These are phyloP conservation scores for Mycotypha africana DNA, from an alignment of 371 early-diverging fungal species.

Conservation along the genomic window DNA sequence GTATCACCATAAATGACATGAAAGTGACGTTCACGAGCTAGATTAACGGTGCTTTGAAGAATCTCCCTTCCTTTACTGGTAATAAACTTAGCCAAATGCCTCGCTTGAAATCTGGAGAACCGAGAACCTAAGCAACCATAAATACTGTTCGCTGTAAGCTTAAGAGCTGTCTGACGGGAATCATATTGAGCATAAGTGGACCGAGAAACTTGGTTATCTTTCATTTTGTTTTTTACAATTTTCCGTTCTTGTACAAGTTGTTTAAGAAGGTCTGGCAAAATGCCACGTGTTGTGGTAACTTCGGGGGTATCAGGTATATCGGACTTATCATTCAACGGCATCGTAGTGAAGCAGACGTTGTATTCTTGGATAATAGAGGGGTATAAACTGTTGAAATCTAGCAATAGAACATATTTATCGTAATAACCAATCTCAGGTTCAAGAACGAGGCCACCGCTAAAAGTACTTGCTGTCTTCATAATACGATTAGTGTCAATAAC, in stretches of 20 bases:
- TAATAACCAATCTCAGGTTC: constrained; percentile 96
- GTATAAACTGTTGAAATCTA: constrained; percentile 99
- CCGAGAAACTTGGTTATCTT: constrained; percentile 20
- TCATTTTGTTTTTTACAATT: constrained; percentile 90
- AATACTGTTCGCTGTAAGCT: constrained; percentile 99
- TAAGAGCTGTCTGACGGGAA: constrained; percentile 94
- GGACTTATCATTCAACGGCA: constrained; percentile 22
- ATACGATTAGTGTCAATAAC: constrained; percentile 19
- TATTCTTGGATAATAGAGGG: constrained; percentile 99
- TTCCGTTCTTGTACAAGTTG: constrained; percentile 89
- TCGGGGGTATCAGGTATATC: constrained; percentile 70
- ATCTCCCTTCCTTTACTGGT: constrained; percentile 96
- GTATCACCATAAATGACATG: constrained; percentile 99
- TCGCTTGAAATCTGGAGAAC: constrained; percentile 93
- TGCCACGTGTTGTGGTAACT: constrained; percentile 54
- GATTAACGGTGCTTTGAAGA: constrained; percentile 82
- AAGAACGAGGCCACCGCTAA: constrained; percentile 97
- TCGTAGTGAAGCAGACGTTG: constrained; percentile 99
- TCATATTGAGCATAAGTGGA: constrained; percentile 43
- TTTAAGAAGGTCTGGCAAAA: constrained; percentile 89
- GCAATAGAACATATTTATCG: constrained; percentile 86
- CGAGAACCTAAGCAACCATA: constrained; percentile 98
- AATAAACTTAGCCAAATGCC: constrained; percentile 92
- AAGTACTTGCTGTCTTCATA: constrained; percentile 84
- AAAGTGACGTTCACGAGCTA: constrained; percentile 69